phyloP scores from a whole-genome alignment of 2,329 filamentous ascomycete species.

The Zasmidium angulare region DNA sequence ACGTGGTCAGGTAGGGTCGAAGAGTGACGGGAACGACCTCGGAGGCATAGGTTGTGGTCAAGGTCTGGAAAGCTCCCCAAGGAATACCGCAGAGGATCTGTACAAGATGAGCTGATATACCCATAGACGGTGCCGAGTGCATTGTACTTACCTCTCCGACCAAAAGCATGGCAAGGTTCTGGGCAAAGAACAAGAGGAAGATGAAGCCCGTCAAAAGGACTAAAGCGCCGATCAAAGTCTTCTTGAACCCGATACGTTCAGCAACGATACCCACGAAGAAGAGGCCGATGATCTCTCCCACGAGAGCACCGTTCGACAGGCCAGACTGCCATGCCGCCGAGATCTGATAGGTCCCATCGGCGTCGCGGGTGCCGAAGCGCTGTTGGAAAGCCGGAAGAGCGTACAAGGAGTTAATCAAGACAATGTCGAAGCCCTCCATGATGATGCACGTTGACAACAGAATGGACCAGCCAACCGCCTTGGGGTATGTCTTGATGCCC shows the following conservation, averaged over 20 bases:
- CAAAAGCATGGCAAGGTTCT: conserved; percentile 32
- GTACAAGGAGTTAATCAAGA: conserved; percentile 37
- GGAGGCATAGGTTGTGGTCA: conserved; percentile 62
- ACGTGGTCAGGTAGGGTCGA: conserved; percentile 58
- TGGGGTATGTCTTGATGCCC: conserved; percentile 33
- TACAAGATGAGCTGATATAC: no score
- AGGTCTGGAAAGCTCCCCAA: conserved; percentile 31
- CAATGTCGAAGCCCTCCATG: conserved; percentile 45
- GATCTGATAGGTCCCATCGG: conserved; percentile 47
- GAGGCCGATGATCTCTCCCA: conserved; percentile 66
- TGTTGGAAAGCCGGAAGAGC: conserved; percentile 33
- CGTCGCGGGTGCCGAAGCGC: conserved; percentile 42
- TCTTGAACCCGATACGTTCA: conserved; percentile 44
- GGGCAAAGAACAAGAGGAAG: conserved; percentile 44
- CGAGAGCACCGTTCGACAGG: conserved; percentile 54
- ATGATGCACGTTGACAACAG: conserved; percentile 39
- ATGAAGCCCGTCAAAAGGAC: conserved; percentile 57
- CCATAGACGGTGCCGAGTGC: no score
- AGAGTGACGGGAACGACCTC: conserved; percentile 62
- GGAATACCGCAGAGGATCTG: conserved; percentile 42
- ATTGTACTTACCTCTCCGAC: conserved; percentile 23
- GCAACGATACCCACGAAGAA: conserved; percentile 65
- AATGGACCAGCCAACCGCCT: conserved; percentile 40
- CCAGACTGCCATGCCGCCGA: conserved; percentile 59
- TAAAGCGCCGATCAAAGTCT: conserved; percentile 62